Conservation (phyloP, 2,329 filamentous ascomycete genomes). For the Chalaropsis thielavioides region DNA sequence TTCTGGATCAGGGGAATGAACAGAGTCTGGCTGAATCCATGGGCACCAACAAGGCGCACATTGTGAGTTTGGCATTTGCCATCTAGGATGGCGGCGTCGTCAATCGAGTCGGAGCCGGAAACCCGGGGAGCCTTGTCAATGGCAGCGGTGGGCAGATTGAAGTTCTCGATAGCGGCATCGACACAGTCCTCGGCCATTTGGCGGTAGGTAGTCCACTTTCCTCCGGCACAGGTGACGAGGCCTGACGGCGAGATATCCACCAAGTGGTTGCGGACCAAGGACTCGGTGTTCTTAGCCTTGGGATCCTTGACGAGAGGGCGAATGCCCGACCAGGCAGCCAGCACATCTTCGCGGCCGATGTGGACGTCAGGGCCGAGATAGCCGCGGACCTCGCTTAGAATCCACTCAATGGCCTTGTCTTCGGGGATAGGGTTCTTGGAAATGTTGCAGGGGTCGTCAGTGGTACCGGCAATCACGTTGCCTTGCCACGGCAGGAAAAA, state of each 20-base stretch:
- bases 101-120: conserved; percentile 52
- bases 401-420: conserved; percentile 79
- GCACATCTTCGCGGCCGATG: conserved; percentile 71
- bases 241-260: conserved; percentile 67
- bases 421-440: conserved; percentile 59
- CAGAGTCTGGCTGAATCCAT: conserved; percentile 74
- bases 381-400: conserved; percentile 65
- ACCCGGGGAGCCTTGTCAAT: conserved; percentile 49
- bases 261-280: conserved; percentile 74
- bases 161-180: conserved; percentile 59
- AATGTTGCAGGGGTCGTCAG: conserved; percentile 62
- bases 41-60: conserved; percentile 66
- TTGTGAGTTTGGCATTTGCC: conserved; percentile 73
- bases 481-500: conserved; percentile 92
- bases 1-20: conserved; percentile 94
- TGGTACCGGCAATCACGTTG: conserved; percentile 82
- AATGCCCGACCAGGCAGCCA: conserved; percentile 81
- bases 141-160: conserved; percentile 44
- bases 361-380: conserved; percentile 76
- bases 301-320: conserved; percentile 75
- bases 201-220: conserved; percentile 87
- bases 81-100: conserved; percentile 49
- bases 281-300: conserved; percentile 72
- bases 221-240: conserved; percentile 70
- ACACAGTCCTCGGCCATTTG: conserved; percentile 88